These are phyloP conservation scores for Phytophthora hybrid DNA, from an alignment of 352 stramenopile genomes.

Conservation along the genomic window DNA sequence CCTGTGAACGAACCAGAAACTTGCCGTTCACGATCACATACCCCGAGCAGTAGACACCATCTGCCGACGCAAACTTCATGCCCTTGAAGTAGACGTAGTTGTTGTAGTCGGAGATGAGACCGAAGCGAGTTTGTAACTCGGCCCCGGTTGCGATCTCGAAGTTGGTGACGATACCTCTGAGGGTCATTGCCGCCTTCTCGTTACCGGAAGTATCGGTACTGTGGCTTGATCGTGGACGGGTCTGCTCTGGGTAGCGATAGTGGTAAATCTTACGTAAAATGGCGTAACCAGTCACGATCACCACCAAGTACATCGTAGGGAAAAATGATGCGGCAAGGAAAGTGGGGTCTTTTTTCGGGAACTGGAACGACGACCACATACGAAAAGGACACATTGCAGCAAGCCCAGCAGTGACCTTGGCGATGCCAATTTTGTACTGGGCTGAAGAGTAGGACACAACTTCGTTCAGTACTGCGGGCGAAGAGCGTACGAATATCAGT, in stretches of 20 bases:
- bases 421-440: slow-evolving; percentile 10
- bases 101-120: slow-evolving; percentile 44
- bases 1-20: slow-evolving; percentile 40
- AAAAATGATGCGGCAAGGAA: slow-evolving; percentile 24
- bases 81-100: slow-evolving; percentile 48
- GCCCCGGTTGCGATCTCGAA: slow-evolving; percentile 36
- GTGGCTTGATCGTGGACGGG: slow-evolving; percentile 4
- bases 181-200: slow-evolving; percentile 5
- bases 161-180: slow-evolving; percentile 26
- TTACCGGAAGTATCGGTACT: slow-evolving; percentile 18
- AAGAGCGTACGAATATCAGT: slow-evolving; percentile 2
- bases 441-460: slow-evolving; percentile 15
- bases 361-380: slow-evolving; percentile 22
- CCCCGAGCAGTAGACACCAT: slow-evolving; percentile 44
- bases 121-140: slow-evolving; percentile 32
- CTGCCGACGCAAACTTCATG: slow-evolving; percentile 43
- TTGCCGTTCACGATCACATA: slow-evolving; percentile 48
- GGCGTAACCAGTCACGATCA: background rate
- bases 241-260: slow-evolving; percentile 14
- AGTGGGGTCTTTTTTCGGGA: slow-evolving; percentile 6
- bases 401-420: slow-evolving; percentile 5
- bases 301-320: slow-evolving; percentile 17
- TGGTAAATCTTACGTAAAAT: slow-evolving; percentile 26
- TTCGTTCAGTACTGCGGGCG: slow-evolving; percentile 11
- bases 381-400: slow-evolving; percentile 21